Base-by-base conservation (phyloP, 192 early-diverging fungal genomes). In the Coemansia sp. region DNA sequence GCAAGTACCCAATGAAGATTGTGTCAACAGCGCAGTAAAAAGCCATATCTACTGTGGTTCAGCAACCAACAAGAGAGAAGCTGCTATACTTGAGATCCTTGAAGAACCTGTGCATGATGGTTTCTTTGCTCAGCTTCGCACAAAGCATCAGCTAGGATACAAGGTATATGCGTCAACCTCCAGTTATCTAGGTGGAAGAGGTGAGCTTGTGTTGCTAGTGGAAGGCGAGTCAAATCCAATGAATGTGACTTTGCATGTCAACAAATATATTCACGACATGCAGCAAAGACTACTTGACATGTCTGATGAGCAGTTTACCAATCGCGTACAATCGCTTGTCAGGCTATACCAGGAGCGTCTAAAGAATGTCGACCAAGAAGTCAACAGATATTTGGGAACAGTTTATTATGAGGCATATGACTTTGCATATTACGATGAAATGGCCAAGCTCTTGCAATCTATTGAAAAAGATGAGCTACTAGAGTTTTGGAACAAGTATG, bases 91-190 rank as follows among this genome's bases (percentile, higher is more conserved):
- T 9, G 70, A 76, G 42, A 74, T 97, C 28, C 72, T 98, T 55
- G 84, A 82, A 1, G 90, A 92, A 44, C 91, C 95, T 63, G 75
- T 88, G 13, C 75, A 88, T 28, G 91, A 95, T 63, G 91, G 92
- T 9, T 89, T 87, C 59, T 99, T 97, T 80, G 89, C 96, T 75
- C 88, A 93, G 62, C 73, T 99, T 43, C 87, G 96, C 33, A 98
- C 96, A 16, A 94, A 96, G 67, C 89, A 93, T 66, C 89, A 93
- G 70, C 82, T 93, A 17, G 92, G 92, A 0, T 91, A 92, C 66
- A 50, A 79, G 0, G 60, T 76, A 8, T 2, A 2, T 21, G 58
- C 68, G 8, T 3, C 3, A 26, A 26, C 26, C 26, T 26, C 26
- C 26, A 26, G 26, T 1, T 26, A 26, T 26, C 26, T 26, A 26